Conservation (phyloP, 2,329 filamentous ascomycete species). For the Beauveria caledonica region DNA sequence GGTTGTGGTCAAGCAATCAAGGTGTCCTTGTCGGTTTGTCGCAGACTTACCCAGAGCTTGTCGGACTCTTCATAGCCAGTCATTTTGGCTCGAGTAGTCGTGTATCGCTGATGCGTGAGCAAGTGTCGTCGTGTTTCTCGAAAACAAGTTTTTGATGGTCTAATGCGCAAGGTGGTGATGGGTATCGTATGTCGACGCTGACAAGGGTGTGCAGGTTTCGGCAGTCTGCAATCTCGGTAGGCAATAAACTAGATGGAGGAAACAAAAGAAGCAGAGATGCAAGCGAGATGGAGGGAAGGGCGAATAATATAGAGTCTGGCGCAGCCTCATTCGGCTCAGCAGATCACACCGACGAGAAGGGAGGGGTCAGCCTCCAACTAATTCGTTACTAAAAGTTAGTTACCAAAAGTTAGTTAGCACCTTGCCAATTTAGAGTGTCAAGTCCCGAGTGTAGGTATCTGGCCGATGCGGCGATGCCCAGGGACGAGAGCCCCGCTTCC, state of each 20-base stretch:
- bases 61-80: slow-evolving; percentile 19
- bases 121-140: neutral
- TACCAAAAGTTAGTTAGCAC: neutral
- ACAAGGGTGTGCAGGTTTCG: no score
- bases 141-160: neutral
- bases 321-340: slow-evolving; percentile 5
- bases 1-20: no score
- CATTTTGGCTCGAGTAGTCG: neutral
- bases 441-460: no score
- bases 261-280: neutral
- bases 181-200: no score
- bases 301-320: neutral
- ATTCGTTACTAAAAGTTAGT: neutral
- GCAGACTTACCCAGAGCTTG: slow-evolving; percentile 41
- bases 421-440: neutral
- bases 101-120: neutral
- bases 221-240: neutral
- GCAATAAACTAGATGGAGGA: neutral
- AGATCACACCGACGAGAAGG: neutral
- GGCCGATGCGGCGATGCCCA: neutral
- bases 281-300: neutral
- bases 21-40: neutral
- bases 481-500: neutral
- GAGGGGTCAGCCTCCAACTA: neutral
- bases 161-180: no score